A percentile compares a stretch with the other conserved stretches of the same genome.
Evolutionary conservation across 805 yeast species (phyloP).

Genomic region (Peterozyma toletana): DNA sequence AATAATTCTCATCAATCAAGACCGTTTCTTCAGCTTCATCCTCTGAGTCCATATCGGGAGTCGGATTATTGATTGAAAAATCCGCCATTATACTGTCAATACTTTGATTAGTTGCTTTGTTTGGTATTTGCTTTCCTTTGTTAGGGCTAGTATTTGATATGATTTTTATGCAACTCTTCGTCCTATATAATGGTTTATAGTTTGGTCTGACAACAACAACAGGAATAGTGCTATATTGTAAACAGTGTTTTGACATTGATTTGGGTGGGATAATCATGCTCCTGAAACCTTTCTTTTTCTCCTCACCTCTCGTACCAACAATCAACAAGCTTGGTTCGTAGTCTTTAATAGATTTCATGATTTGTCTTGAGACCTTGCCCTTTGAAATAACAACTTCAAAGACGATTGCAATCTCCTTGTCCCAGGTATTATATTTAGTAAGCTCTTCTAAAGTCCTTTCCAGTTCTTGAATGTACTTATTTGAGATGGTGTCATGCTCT

Average conservation of each 20-base stretch:
- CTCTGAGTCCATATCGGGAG: neutral
- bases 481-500: constrained; percentile 13
- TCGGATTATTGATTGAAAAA: neutral
- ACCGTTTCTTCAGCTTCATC: constrained; percentile 2
- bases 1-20: constrained; percentile 3
- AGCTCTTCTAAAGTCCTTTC: constrained; percentile 23
- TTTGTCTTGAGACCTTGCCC: constrained; percentile 33
- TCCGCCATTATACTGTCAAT: constrained; percentile 3
- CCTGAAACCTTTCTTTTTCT: constrained; percentile 29
- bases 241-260: constrained; percentile 38
- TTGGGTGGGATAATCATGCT: constrained; percentile 31
- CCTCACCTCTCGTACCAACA: constrained; percentile 36
- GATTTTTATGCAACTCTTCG: constrained; percentile 1
- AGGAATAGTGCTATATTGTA: constrained; percentile 39
- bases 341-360: constrained; percentile 31
- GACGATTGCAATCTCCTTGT: constrained; percentile 31
- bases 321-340: constrained; percentile 37
- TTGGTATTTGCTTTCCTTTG: neutral
- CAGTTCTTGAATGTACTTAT: constrained; percentile 26
- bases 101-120: neutral
- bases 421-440: constrained; percentile 22
- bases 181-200: constrained; percentile 15
- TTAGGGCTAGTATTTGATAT: neutral
- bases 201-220: constrained; percentile 36
- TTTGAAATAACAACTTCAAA: constrained; percentile 29